These are phyloP conservation scores for Kazachstania taianensis DNA, from an alignment of 805 yeast species.

Conservation along the genomic window DNA sequence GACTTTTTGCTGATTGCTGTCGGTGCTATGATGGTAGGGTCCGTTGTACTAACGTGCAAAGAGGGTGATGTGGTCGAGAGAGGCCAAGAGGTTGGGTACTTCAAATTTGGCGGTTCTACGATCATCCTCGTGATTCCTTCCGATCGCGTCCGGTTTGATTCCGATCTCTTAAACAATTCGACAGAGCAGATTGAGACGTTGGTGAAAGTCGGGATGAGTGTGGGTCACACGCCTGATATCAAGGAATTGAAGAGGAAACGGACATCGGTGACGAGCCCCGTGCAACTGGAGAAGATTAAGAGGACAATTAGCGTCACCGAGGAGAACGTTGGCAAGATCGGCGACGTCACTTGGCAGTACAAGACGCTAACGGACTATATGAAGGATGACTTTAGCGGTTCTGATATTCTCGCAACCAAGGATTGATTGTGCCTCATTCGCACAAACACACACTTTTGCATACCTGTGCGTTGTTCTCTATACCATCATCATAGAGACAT, in stretches of 20 bases:
- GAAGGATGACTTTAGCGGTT: slow-evolving; percentile 3
- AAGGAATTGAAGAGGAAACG: slow-evolving; percentile 41
- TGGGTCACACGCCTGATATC: slow-evolving; percentile 58
- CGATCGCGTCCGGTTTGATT: slow-evolving; percentile 48
- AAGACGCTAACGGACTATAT: slow-evolving; percentile 13
- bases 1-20: slow-evolving; percentile 67
- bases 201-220: slow-evolving; percentile 82
- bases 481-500: no score
- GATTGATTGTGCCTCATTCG: no score
- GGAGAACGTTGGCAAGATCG: slow-evolving; percentile 12
- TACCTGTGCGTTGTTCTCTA: no score
- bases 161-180: slow-evolving; percentile 65
- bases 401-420: not conserved
- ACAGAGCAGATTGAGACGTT: slow-evolving; percentile 65
- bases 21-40: slow-evolving; percentile 99
- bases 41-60: slow-evolving; percentile 60
- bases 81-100: slow-evolving; percentile 85
- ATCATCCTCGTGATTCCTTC: slow-evolving; percentile 55
- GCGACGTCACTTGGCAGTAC: slow-evolving; percentile 24
- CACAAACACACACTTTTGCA: no score
- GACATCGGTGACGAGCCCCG: slow-evolving; percentile 24
- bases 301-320: slow-evolving; percentile 23
- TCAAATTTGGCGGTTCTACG: slow-evolving; percentile 95
- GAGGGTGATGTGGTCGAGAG: slow-evolving; percentile 49
- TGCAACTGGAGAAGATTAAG: slow-evolving; percentile 22